phyloP scores from a whole-genome alignment of 148 eudicot species.

The Cornus kousa region DNA sequence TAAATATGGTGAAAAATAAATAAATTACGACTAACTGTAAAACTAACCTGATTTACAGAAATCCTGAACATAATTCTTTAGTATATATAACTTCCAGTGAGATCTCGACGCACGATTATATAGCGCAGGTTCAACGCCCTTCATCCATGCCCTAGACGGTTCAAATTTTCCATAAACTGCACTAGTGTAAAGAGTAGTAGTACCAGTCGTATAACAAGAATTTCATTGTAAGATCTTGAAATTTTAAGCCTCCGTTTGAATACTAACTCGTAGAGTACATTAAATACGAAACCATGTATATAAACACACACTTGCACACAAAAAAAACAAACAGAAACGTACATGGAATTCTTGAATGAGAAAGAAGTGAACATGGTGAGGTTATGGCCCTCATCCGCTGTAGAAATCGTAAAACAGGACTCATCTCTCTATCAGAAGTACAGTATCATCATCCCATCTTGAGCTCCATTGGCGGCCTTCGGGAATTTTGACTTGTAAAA shows the following conservation, averaged over 20 bases:
- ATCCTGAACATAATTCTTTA: background rate
- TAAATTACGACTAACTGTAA: background rate
- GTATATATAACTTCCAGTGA: conserved; percentile 1
- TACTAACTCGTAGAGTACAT: background rate
- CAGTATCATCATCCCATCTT: conserved; percentile 1
- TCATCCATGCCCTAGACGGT: background rate
- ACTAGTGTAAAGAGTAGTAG: background rate
- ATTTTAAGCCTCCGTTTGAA: background rate
- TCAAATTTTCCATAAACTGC: conserved; percentile 18
- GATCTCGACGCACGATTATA: background rate
- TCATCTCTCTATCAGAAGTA: background rate
- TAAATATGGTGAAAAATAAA: background rate
- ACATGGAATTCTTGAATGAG: conserved; percentile 7
- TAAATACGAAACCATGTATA: background rate
- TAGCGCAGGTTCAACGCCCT: conserved; percentile 1
- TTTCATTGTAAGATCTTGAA: background rate
- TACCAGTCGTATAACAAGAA: background rate
- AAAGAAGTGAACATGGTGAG: background rate
- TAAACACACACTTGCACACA: background rate
- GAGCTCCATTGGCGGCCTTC: background rate
- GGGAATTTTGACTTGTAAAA: background rate
- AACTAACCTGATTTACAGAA: conserved; percentile 12
- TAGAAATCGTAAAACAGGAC: background rate
- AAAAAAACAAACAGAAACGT: background rate
- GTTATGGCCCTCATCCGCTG: background rate